Evolutionary conservation across 805 yeast genomes (phyloP).

Genomic region (Candida nitratophila): DNA sequence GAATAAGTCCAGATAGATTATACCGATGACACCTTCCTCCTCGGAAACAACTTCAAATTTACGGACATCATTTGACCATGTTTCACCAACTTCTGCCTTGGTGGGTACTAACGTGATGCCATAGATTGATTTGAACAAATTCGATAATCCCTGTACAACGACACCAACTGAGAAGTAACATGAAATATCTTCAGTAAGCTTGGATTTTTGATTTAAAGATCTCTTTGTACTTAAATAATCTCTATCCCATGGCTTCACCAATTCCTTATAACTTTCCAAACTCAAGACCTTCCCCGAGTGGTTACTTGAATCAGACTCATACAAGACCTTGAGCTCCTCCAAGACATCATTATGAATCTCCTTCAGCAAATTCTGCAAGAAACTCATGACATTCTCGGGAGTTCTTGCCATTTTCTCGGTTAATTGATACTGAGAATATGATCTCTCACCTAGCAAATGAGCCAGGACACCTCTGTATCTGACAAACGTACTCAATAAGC

Average conservation of each 20-base stretch:
- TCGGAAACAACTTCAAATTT: slow-evolving; percentile 71
- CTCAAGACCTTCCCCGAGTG: slow-evolving; percentile 7
- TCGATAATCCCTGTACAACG: slow-evolving; percentile 75
- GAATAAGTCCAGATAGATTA: slow-evolving; percentile 83
- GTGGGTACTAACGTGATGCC: slow-evolving; percentile 72
- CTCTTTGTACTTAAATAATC: slow-evolving; percentile 43
- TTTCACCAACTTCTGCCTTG: slow-evolving; percentile 60
- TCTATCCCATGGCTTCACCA: slow-evolving; percentile 86
- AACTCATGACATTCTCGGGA: slow-evolving; percentile 69
- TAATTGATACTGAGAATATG: slow-evolving; percentile 74
- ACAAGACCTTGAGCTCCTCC: slow-evolving; percentile 48
- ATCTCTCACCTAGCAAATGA: slow-evolving; percentile 57
- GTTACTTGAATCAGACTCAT: slow-evolving; percentile 22
- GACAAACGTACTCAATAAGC: slow-evolving; percentile 50
- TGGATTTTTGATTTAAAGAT: slow-evolving; percentile 26
- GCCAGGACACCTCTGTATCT: slow-evolving; percentile 67
- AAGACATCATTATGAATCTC: slow-evolving; percentile 47
- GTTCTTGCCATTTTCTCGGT: slow-evolving; percentile 84
- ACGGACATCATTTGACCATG: slow-evolving; percentile 84
- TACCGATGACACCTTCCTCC: slow-evolving; percentile 59
- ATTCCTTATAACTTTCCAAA: slow-evolving; percentile 32
- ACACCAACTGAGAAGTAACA: slow-evolving; percentile 79
- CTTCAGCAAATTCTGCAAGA: slow-evolving; percentile 52
- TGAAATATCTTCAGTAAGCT: slow-evolving; percentile 43
- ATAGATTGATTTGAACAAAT: slow-evolving; percentile 62